Conservation (phyloP, 192 early-diverging fungal genomes). For the Piromyces finnis region DNA sequence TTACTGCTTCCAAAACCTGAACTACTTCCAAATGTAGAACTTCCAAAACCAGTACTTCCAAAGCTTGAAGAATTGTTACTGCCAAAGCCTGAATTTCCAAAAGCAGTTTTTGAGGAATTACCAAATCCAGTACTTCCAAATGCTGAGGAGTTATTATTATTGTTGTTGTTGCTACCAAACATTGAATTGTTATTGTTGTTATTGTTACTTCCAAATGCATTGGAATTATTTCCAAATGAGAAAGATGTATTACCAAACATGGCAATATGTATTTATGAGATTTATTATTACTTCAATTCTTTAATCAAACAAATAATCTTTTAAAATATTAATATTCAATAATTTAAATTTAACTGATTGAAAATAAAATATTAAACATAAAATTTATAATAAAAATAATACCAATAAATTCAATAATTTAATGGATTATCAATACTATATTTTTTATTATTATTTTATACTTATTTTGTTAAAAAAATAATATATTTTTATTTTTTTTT, state of each 20-base stretch:
- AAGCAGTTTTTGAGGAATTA: neutral
- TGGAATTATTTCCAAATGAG: neutral
- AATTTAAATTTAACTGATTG: too few relatives aligned
- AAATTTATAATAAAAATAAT: too few relatives aligned
- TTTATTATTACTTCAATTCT: too few relatives aligned
- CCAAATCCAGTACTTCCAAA: neutral
- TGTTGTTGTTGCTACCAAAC: neutral
- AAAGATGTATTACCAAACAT: neutral
- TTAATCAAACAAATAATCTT: too few relatives aligned
- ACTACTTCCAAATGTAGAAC: neutral
- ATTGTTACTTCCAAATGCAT: neutral
- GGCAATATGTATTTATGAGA: neutral
- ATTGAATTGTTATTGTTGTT: neutral
- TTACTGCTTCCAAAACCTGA: neutral
- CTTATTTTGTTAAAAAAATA: too few relatives aligned
- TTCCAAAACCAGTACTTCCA: neutral
- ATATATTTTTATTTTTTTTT: too few relatives aligned
- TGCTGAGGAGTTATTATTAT: neutral
- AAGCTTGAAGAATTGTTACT: neutral
- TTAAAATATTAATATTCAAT: too few relatives aligned
- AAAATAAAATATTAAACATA: too few relatives aligned
- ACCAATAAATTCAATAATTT: too few relatives aligned
- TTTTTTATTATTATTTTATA: too few relatives aligned
- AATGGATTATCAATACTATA: too few relatives aligned
- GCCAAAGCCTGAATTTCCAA: neutral